Base-by-base conservation (phyloP, 2,329 filamentous ascomycete species). In the Diaporthe humulicola region DNA sequence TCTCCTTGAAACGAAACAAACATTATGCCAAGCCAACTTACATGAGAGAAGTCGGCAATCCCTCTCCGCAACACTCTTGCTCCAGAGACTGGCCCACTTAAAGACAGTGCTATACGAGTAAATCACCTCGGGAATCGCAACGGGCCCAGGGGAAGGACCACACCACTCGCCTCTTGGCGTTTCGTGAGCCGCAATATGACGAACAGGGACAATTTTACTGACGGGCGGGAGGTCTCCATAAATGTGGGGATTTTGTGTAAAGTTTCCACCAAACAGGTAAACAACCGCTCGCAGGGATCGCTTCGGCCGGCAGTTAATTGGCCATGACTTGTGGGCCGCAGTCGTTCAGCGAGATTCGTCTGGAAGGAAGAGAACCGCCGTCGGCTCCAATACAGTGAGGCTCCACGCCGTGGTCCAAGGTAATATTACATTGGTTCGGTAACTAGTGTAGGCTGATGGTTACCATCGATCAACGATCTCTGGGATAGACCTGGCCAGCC, bases 101-200 rank as follows among this genome's bases (percentile, higher is more conserved):
- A 33, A 48, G 33, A 30, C 25, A 45, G 19, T 25, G 58, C 33
- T 66, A 48, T 66, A 66, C 60, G 60, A 66, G 60, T 12, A 14
- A 10, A 12, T 19, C 17, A 14, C 25, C 40, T 66, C 60, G 40
- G 33, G 40, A 48, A 33, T 66, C 60, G 60, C 19, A 14, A 8
- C 48, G 40, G 40, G 40, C 60, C 22, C 45, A 42, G 60, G 60
- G 60, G 1, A 17, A 33, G 58, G 25, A 66, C 60, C 60, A 48
- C 57, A 40, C 60, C 60, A 66, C 40, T 66, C 33, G 60, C 6
- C 19, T 66, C 60, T 66, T 66, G 60, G 60, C 60, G 40, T 66
- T 66, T 66, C 60, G 60, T 66, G 60, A 66, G 60, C 60, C 60
- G 60, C 60, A 66, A 66, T 25, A 66, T 66, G 60, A 66, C 60